phyloP scores from a whole-genome alignment of 257 asterid genomes.

The Asclepias syriaca region DNA sequence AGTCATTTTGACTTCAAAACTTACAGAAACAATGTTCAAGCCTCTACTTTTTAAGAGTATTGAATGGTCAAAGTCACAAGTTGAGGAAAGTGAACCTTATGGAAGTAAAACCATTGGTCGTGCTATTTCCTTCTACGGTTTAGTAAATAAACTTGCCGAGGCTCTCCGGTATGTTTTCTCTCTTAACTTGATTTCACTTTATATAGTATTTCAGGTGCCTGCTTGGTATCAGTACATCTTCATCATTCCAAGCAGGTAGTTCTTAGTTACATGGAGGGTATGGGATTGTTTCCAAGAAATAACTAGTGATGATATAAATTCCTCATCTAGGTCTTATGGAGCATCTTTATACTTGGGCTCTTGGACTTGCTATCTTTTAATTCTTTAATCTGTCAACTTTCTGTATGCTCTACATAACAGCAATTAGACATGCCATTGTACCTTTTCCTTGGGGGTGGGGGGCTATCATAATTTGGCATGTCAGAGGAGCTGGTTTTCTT shows the following conservation, averaged over 20 bases:
- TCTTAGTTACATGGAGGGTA: not conserved
- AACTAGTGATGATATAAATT: not conserved
- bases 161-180: conserved; percentile 56
- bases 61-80: conserved; percentile 75
- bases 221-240: not conserved
- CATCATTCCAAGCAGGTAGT: not conserved
- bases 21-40: conserved; percentile 78
- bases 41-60: conserved; percentile 77
- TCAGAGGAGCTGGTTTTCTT: not conserved
- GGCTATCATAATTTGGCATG: not conserved
- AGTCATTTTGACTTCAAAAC: conserved; percentile 70
- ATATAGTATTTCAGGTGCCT: not conserved
- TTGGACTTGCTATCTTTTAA: not conserved
- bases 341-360: not conserved
- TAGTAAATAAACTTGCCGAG: conserved; percentile 78
- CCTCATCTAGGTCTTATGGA: not conserved
- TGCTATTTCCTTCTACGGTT: conserved; percentile 67
- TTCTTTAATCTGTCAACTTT: not conserved
- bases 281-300: not conserved
- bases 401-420: not conserved
- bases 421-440: not conserved
- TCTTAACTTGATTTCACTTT: not conserved
- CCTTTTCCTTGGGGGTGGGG: not conserved
- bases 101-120: conserved; percentile 43
- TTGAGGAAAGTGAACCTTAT: conserved; percentile 33